phyloP scores from a whole-genome alignment of 371 early-diverging fungal species.

The Lichtheimia hyalospora region DNA sequence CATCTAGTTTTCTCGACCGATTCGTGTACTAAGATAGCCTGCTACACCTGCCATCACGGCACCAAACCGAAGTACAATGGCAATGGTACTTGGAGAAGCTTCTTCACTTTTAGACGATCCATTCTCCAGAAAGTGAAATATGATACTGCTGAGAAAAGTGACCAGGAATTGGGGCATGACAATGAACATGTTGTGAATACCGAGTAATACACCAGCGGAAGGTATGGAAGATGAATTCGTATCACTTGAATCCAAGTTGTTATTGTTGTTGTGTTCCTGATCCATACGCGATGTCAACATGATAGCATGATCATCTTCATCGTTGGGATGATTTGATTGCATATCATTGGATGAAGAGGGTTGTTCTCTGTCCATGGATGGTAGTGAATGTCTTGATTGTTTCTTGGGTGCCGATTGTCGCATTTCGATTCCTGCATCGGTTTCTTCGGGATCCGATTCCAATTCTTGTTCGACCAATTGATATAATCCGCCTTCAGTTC shows the following conservation, averaged over 20 bases:
- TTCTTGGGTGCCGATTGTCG: neutral
- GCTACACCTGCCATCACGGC: constrained; percentile 66
- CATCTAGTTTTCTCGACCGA: constrained; percentile 12
- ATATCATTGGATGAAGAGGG: neutral
- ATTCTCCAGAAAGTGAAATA: constrained; percentile 70
- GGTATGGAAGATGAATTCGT: constrained; percentile 6
- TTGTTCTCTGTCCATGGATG: neutral
- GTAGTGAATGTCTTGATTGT: neutral
- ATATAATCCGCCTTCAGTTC: constrained; percentile 39
- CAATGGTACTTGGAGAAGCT: constrained; percentile 55
- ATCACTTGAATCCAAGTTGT: constrained; percentile 18
- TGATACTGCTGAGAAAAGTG: constrained; percentile 68
- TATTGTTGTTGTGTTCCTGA: neutral
- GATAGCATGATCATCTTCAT: neutral
- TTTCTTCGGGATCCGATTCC: constrained; percentile 18
- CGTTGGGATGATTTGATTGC: neutral
- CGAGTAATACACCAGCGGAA: constrained; percentile 83
- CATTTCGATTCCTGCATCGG: constrained; percentile 15
- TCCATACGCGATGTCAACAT: neutral
- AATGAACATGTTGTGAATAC: constrained; percentile 94
- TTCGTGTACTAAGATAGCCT: constrained; percentile 42
- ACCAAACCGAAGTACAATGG: constrained; percentile 60
- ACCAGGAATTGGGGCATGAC: constrained; percentile 91
- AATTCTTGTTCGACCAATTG: constrained; percentile 29
- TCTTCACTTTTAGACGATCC: constrained; percentile 13